Evolutionary conservation across 2,329 filamentous ascomycete genomes (phyloP).

Genomic region (Sarocladium kiliense): DNA sequence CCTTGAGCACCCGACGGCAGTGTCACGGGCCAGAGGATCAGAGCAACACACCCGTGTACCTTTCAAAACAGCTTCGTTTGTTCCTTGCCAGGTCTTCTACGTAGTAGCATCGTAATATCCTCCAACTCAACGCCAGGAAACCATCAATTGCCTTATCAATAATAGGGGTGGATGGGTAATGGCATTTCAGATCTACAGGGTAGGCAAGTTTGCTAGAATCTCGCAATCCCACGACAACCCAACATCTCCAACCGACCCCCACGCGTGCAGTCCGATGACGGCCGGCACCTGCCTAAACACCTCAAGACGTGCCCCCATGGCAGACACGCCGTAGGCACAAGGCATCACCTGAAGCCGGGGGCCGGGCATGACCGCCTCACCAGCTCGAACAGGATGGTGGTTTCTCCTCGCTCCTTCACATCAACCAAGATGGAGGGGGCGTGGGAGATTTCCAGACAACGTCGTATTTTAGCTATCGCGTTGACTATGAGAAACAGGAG

Average conservation of each 20-base stretch:
- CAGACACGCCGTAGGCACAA: too few species aligned
- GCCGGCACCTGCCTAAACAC: constrained; percentile 7
- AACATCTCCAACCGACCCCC: neutral
- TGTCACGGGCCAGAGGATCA: too few species aligned
- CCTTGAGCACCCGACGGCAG: too few species aligned
- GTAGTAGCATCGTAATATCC: too few species aligned
- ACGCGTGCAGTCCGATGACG: constrained; percentile 5
- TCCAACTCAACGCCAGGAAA: too few species aligned
- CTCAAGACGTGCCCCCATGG: neutral
- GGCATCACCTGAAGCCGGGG: neutral
- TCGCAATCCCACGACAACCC: too few species aligned
- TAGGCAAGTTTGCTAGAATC: neutral
- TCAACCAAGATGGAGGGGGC: neutral
- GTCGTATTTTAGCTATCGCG: too few species aligned
- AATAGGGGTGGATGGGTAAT: too few species aligned
- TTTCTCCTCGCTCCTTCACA: neutral
- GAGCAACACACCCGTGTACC: too few species aligned
- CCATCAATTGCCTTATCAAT: too few species aligned
- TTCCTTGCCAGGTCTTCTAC: too few species aligned
- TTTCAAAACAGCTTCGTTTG: too few species aligned
- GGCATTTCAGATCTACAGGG: neutral
- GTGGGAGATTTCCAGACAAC: neutral
- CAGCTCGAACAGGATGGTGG: neutral
- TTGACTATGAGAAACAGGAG: neutral
- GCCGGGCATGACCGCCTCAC: constrained; percentile 2